phyloP scores from a whole-genome alignment of 129 eudicot species.

The Oenanthe sinensis region DNA sequence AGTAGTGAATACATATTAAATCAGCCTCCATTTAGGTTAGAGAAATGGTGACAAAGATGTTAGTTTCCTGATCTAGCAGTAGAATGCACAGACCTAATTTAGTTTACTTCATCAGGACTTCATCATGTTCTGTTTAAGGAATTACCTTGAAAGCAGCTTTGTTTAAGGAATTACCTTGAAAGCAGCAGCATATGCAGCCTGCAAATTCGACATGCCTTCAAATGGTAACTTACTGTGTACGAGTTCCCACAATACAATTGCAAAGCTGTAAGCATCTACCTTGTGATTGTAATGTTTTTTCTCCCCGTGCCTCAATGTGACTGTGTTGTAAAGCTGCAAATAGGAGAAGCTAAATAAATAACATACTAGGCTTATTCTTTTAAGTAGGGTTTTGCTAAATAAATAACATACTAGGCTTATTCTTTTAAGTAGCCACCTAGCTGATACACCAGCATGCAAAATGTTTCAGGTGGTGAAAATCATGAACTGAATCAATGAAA shows the following conservation, averaged over 20 bases:
- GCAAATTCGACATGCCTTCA: slow-evolving; percentile 65
- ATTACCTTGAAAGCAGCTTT: no score
- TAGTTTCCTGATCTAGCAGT: neutral
- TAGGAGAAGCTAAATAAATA: no score
- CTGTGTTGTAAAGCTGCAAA: slow-evolving; percentile 60
- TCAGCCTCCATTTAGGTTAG: neutral
- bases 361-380: no score
- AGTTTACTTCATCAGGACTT: neutral
- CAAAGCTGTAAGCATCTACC: slow-evolving; percentile 70
- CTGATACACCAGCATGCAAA: neutral
- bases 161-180: slow-evolving; percentile 45
- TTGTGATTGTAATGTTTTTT: slow-evolving; percentile 66
- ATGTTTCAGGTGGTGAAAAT: neutral
- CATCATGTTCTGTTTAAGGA: no score
- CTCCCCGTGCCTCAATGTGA: slow-evolving; percentile 62
- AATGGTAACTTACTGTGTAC: slow-evolving; percentile 78
- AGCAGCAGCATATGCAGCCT: slow-evolving; percentile 89
- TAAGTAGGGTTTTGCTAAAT: no score
- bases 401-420: slow-evolving; percentile 7
- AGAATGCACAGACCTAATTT: neutral
- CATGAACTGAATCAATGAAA: neutral
- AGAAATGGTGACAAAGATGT: neutral
- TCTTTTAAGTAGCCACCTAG: neutral
- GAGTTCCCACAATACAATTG: slow-evolving; percentile 64
- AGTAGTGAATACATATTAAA: neutral